Evolutionary conservation across 2,329 filamentous ascomycete genomes (phyloP).

Genomic region (Colletotrichum lini): DNA sequence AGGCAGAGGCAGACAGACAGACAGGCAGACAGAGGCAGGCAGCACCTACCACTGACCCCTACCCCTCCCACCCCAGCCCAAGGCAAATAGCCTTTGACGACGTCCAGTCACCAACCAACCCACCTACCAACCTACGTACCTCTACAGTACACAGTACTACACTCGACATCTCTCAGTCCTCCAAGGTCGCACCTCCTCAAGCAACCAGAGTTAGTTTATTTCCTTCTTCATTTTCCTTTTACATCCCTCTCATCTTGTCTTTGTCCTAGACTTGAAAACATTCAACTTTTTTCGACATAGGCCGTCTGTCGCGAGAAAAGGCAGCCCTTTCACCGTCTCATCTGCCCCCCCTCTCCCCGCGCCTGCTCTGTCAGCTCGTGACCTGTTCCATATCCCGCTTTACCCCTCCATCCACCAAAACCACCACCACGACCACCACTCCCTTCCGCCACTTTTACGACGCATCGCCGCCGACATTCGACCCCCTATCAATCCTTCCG

Average conservation of each 20-base stretch:
- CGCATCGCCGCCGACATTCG: slow-evolving; percentile 16
- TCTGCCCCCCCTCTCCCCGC: slow-evolving; percentile 8
- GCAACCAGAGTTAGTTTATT: slow-evolving; percentile 35
- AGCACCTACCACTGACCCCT: slow-evolving; percentile 8
- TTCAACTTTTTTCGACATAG: slow-evolving; percentile 17
- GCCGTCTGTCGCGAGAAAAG: slow-evolving; percentile 20
- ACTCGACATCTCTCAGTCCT: slow-evolving; percentile 7
- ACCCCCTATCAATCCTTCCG: slow-evolving; percentile 4
- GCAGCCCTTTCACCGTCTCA: slow-evolving; percentile 1
- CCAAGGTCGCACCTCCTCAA: slow-evolving; percentile 23
- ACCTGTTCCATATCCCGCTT: slow-evolving; percentile 38
- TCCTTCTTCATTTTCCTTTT: background rate
- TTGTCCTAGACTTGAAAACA: background rate
- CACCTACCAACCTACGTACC: background rate
- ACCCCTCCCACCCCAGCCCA: background rate
- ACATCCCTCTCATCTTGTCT: background rate
- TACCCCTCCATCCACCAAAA: slow-evolving; percentile 41
- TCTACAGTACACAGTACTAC: no score
- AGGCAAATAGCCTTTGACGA: slow-evolving; percentile 24
- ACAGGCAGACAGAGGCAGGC: background rate
- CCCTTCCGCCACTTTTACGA: slow-evolving; percentile 4
- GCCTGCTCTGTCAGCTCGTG: slow-evolving; percentile 29
- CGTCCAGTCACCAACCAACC: background rate
- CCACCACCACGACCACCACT: slow-evolving; percentile 29
- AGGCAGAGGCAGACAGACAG: slow-evolving; percentile 1